A percentile compares a stretch with the other conserved stretches of the same genome.
These are phyloP conservation scores for Hypoxylon trugodes DNA, from an alignment of 495 filamentous ascomycete genomes.

Conservation along the genomic window DNA sequence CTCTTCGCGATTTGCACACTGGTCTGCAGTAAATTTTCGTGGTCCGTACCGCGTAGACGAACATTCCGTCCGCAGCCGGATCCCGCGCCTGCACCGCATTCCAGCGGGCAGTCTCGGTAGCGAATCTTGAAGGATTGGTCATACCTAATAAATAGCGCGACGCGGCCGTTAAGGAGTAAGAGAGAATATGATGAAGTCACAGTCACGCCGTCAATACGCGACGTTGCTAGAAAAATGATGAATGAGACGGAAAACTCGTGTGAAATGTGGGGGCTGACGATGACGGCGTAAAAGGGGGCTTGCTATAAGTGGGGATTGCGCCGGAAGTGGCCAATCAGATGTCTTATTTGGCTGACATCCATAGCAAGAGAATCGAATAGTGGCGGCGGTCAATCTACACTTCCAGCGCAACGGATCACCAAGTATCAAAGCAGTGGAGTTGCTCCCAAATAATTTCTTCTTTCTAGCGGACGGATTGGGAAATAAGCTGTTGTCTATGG, in stretches of 20 bases:
- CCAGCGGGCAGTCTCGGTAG: conserved; percentile 52
- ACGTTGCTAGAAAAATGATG: too few species aligned
- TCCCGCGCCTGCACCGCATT: conserved; percentile 63
- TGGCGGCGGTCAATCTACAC: conserved; percentile 11
- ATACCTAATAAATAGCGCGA: background rate
- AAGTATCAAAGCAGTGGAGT: background rate
- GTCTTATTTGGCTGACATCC: conserved; percentile 6
- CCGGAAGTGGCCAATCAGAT: conserved; percentile 32
- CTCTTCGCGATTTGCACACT: conserved; percentile 66
- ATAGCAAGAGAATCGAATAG: conserved; percentile 7
- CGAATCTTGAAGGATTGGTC: conserved; percentile 13
- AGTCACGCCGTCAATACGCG: too few species aligned
- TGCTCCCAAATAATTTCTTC: background rate
- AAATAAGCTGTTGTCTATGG: conserved; percentile 9
- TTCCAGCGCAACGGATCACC: background rate
- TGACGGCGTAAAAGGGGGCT: background rate
- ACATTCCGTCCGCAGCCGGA: conserved; percentile 55
- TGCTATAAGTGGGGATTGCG: conserved; percentile 16
- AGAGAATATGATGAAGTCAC: too few species aligned
- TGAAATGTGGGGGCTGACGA: background rate
- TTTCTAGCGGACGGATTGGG: background rate
- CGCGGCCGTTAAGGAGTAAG: background rate
- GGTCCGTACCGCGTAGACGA: conserved; percentile 69
- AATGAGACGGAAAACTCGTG: too few species aligned
- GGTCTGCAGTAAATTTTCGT: conserved; percentile 73